Evolutionary conservation across 2,329 filamentous ascomycete species (phyloP).

Genomic region (Neofusicoccum laricinum): DNA sequence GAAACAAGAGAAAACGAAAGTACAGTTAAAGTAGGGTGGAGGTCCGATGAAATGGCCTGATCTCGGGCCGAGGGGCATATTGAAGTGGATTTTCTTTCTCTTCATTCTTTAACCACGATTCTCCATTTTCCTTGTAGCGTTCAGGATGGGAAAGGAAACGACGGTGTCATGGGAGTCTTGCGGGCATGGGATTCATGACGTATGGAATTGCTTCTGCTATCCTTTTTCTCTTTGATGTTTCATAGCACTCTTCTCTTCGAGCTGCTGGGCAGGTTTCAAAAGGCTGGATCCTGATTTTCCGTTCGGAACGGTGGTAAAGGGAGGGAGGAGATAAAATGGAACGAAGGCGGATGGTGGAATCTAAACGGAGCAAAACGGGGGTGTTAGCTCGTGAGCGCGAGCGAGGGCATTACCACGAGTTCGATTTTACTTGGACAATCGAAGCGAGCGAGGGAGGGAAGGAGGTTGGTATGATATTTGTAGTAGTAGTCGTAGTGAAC

Average conservation of each 20-base stretch:
- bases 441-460: not conserved
- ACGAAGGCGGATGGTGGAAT: not conserved
- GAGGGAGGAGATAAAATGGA: not conserved
- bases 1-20: not conserved
- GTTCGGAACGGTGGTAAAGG: not conserved
- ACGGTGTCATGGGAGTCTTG: constrained; percentile 4
- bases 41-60: not conserved
- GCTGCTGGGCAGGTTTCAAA: not conserved
- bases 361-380: not conserved
- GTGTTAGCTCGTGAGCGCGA: no score
- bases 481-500: constrained; percentile 4
- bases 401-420: not conserved
- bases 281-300: not conserved
- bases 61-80: no score
- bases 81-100: not conserved
- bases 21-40: not conserved
- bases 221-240: not conserved
- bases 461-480: not conserved
- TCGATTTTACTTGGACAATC: not conserved
- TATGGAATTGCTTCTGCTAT: not conserved
- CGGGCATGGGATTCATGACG: constrained; percentile 5
- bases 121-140: not conserved
- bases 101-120: not conserved
- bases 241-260: not conserved
- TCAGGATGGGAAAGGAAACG: not conserved